These are phyloP conservation scores for Blastobotrys capitulatus DNA, from an alignment of 1,139 yeast species.

Conservation along the genomic window DNA sequence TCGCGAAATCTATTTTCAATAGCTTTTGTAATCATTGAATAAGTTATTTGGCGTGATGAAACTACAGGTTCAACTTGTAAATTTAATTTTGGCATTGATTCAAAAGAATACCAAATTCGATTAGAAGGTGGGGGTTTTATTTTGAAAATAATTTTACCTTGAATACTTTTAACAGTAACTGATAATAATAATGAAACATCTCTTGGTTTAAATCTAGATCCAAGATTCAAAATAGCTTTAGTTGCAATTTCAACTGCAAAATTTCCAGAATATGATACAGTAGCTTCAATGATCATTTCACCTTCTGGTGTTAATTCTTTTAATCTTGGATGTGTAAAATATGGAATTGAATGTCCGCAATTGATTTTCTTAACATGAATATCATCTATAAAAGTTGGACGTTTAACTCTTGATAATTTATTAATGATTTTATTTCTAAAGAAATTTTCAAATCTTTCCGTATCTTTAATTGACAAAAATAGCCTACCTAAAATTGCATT, in stretches of 20 bases:
- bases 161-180: conserved; percentile 60
- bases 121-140: conserved; percentile 88
- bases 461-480: conserved; percentile 68
- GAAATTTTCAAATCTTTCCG: conserved; percentile 55
- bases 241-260: conserved; percentile 74
- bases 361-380: conserved; percentile 66
- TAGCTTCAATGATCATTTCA: conserved; percentile 54
- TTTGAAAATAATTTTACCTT: conserved; percentile 66
- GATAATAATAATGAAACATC: conserved; percentile 73
- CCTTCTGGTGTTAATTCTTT: conserved; percentile 79
- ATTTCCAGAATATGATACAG: conserved; percentile 66
- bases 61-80: conserved; percentile 82
- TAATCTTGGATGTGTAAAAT: conserved; percentile 66
- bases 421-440: conserved; percentile 57
- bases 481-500: conserved; percentile 81
- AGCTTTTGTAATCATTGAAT: conserved; percentile 69
- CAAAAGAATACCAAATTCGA: conserved; percentile 87
- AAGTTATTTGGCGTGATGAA: conserved; percentile 74
- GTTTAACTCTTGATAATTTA: conserved; percentile 71
- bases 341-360: conserved; percentile 78
- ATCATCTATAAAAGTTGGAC: conserved; percentile 83
- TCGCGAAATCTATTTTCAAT: conserved; percentile 77
- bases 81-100: conserved; percentile 67
- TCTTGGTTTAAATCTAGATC: conserved; percentile 67
- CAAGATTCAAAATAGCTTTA: conserved; percentile 65